Evolutionary conservation across 169 alveolate genomes (phyloP).

Genomic region (Eimeria necatrix): DNA sequence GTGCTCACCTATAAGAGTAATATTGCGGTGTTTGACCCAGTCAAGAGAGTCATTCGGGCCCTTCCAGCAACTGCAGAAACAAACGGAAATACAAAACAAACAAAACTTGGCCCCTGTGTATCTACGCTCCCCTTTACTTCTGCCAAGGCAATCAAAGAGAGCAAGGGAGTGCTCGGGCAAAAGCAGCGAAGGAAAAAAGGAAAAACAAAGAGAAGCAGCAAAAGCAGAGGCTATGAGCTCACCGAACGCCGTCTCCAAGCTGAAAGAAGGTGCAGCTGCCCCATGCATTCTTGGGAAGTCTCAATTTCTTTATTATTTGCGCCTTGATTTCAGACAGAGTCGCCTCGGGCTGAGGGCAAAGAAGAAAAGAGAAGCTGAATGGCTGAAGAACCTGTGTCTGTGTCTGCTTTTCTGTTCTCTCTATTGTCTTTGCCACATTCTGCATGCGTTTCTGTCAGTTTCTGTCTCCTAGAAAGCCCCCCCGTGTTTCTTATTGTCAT

Average conservation of each 20-base stretch:
- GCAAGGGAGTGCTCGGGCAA: not conserved
- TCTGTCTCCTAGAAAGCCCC: no score
- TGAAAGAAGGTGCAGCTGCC: conserved; percentile 73
- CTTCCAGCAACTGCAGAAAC: conserved; percentile 74
- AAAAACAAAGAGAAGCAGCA: not conserved
- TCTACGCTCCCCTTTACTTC: not conserved
- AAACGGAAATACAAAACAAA: not conserved
- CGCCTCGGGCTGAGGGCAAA: conserved; percentile 39
- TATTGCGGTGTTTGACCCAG: conserved; percentile 53
- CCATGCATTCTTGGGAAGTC: conserved; percentile 55
- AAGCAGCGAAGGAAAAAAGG: not conserved
- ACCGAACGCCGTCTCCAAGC: conserved; percentile 74
- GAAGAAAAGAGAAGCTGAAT: not conserved
- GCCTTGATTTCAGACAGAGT: conserved; percentile 62
- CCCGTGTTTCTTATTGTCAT: no score
- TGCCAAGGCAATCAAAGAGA: not conserved
- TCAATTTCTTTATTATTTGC: conserved; percentile 34
- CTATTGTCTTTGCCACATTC: no score
- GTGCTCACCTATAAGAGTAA: conserved; percentile 71
- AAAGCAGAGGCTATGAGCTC: not conserved
- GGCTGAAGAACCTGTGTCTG: no score
- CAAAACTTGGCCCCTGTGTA: not conserved
- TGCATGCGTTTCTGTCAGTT: no score
- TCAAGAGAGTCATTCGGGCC: conserved; percentile 71
- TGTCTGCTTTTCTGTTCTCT: no score